Evolutionary conservation across 2,329 filamentous ascomycete species (phyloP).

Genomic region (Atkinsonella texensis): DNA sequence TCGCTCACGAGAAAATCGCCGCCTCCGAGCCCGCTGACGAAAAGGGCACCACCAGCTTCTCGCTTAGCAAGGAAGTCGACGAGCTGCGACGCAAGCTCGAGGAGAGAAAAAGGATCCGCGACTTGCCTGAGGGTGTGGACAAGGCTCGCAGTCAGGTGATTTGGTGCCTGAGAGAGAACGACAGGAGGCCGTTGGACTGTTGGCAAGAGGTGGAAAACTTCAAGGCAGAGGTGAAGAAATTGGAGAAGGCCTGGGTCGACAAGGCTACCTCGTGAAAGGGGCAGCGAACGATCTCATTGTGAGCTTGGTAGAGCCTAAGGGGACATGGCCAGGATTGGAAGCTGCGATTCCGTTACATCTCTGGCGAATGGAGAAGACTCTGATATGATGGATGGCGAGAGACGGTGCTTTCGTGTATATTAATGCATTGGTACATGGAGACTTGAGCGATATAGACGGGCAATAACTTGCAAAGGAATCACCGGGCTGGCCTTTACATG

Average conservation of each 20-base stretch:
- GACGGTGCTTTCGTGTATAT: slow-evolving; percentile 15
- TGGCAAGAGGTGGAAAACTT: slow-evolving; percentile 88
- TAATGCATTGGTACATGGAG: slow-evolving; percentile 17
- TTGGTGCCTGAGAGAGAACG: slow-evolving; percentile 70
- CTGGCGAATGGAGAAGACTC: not conserved
- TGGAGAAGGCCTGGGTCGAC: slow-evolving; percentile 83
- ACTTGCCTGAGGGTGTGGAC: slow-evolving; percentile 60
- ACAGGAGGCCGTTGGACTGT: slow-evolving; percentile 83
- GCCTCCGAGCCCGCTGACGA: slow-evolving; percentile 25
- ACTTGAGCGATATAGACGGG: slow-evolving; percentile 18
- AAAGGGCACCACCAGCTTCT: slow-evolving; percentile 26
- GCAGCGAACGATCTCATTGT: too few relatives aligned
- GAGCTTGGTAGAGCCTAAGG: not conserved
- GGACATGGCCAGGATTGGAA: not conserved
- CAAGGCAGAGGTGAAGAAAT: slow-evolving; percentile 72
- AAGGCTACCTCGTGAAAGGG: slow-evolving; percentile 45
- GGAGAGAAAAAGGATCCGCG: slow-evolving; percentile 50
- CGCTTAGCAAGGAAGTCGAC: slow-evolving; percentile 48
- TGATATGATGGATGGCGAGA: not conserved
- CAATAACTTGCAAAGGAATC: slow-evolving; percentile 14
- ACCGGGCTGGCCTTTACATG: not conserved
- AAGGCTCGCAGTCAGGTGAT: slow-evolving; percentile 65
- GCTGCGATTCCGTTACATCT: not conserved
- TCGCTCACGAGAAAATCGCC: slow-evolving; percentile 54
- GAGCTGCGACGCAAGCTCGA: slow-evolving; percentile 47